phyloP scores from a whole-genome alignment of 345 rosid genomes.

The Populus simonii region DNA sequence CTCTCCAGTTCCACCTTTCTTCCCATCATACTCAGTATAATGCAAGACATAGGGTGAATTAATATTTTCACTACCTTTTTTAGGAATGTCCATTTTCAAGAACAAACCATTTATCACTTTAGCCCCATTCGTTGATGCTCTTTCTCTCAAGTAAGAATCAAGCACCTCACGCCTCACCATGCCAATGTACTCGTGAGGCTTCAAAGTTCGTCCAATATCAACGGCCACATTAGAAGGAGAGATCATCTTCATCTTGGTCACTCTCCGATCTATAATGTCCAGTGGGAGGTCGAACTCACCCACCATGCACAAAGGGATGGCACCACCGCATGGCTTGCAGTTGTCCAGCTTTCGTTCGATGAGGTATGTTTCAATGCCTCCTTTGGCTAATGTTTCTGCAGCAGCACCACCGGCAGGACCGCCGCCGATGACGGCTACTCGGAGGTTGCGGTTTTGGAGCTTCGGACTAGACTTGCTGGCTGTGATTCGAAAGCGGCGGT shows the following conservation, averaged over 20 bases:
- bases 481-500: slow-evolving; percentile 18
- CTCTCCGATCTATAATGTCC: slow-evolving; percentile 81
- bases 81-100: slow-evolving; percentile 78
- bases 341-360: slow-evolving; percentile 89
- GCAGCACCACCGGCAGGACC: slow-evolving; percentile 91
- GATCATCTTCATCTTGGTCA: slow-evolving; percentile 95
- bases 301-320: slow-evolving; percentile 94
- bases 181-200: slow-evolving; percentile 95
- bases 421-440: slow-evolving; percentile 88
- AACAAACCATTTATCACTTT: slow-evolving; percentile 76
- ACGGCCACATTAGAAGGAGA: slow-evolving; percentile 94
- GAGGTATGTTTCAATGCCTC: slow-evolving; percentile 82
- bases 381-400: slow-evolving; percentile 73
- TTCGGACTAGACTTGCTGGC: slow-evolving; percentile 63
- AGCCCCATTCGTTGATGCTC: slow-evolving; percentile 76
- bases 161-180: slow-evolving; percentile 91
- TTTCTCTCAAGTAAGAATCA: slow-evolving; percentile 66
- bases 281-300: slow-evolving; percentile 92
- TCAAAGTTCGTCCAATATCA: slow-evolving; percentile 88
- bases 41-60: slow-evolving; percentile 61
- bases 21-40: slow-evolving; percentile 79
- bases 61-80: slow-evolving; percentile 25
- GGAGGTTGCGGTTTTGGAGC: slow-evolving; percentile 64
- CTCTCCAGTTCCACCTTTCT: slow-evolving; percentile 53
- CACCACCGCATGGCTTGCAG: slow-evolving; percentile 94